Percentiles rank a stretch among this genome's conserved stretches.
Conservation (phyloP, 495 filamentous ascomycete species). For the Penicillium daleae region DNA sequence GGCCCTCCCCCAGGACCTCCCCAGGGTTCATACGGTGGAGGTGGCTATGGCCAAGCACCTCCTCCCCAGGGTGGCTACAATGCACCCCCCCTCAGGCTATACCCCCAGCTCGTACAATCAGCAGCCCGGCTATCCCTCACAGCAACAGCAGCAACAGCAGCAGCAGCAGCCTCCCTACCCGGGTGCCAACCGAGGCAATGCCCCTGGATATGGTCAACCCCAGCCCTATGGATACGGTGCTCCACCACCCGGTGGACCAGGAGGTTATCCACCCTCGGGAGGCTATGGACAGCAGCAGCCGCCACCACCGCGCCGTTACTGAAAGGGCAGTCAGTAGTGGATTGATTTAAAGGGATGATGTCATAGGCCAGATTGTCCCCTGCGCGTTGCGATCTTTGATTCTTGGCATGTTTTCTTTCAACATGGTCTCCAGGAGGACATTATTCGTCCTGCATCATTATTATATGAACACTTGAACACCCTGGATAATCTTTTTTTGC, state of each 20-base stretch:
- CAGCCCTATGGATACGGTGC: slow-evolving; percentile 29
- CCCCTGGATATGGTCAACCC: slow-evolving; percentile 31
- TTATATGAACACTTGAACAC: neutral
- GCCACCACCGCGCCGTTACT: slow-evolving; percentile 40
- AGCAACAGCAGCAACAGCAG: slow-evolving; percentile 10
- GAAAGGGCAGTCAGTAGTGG: neutral
- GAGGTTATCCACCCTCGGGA: slow-evolving; percentile 30
- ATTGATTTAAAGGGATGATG: slow-evolving; percentile 7
- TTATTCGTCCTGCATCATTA: neutral
- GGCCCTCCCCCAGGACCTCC: slow-evolving; percentile 28
- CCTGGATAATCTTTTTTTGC: neutral
- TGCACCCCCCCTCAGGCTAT: slow-evolving; percentile 17
- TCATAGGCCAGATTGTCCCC: slow-evolving; percentile 3
- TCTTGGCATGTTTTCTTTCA: neutral
- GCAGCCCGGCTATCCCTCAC: slow-evolving; percentile 26
- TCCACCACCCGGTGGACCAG: slow-evolving; percentile 24
- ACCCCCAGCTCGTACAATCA: slow-evolving; percentile 15
- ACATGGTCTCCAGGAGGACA: neutral
- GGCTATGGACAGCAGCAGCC: slow-evolving; percentile 30
- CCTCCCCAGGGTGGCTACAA: slow-evolving; percentile 26
- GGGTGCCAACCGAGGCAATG: slow-evolving; percentile 7
- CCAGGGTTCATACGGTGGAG: slow-evolving; percentile 39
- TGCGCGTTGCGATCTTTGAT: neutral
- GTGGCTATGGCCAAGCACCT: slow-evolving; percentile 36
- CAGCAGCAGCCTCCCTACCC: slow-evolving; percentile 25